Evolutionary conservation across 352 stramenopile genomes (phyloP), one percentile per base, ranked within the genome.

Genomic region (Globisporangium nagaii): DNA sequence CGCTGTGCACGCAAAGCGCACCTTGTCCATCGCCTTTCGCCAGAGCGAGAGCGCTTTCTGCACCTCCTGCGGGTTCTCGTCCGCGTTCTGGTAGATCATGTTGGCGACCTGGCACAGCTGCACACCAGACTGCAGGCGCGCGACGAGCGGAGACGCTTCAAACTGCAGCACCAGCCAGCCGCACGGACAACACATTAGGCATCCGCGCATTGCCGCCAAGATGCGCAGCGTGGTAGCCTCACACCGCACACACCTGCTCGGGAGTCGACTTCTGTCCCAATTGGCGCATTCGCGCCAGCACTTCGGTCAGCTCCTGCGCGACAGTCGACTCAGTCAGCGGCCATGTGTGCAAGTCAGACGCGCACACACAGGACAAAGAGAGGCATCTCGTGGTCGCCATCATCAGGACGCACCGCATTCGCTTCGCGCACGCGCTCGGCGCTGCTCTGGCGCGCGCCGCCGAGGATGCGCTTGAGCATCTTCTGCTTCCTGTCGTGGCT

Each of bases 1-100:
- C 28, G 24, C 9, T 24, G 4, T 25, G 22, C 13, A 55, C n/a
- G 9, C 1, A 17, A 1, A 11, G 0, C 43, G 7, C 22, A 85
- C 77, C 59, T 86, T 88, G 24, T 92, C 78, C 70, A 92, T 91
- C 30, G 82, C 84, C 15, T 86, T 87, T 32, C 75, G 82, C 84
- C 84, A 94, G 6, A 92, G 61, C 28, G 84, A 75, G 35, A 89
- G 62, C 44, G 84, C 76, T 58, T 91, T 93, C 40, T 89, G 67
- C 25, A 86, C 64, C 54, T 91, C 80, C 41, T 68, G 59, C 2
- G 70, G 50, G 27, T 85, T 86, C 31, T 75, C 71, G 7, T 68
- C 65, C 2, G 78, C 66, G 45, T 94, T 94, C 57, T 76, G 78
- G 71, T 88, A 94, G 50, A 94, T 89, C 70, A 91, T 84, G 60